Evolutionary conservation across 352 stramenopile species (phyloP).

Genomic region (Blastocystis sp.): DNA sequence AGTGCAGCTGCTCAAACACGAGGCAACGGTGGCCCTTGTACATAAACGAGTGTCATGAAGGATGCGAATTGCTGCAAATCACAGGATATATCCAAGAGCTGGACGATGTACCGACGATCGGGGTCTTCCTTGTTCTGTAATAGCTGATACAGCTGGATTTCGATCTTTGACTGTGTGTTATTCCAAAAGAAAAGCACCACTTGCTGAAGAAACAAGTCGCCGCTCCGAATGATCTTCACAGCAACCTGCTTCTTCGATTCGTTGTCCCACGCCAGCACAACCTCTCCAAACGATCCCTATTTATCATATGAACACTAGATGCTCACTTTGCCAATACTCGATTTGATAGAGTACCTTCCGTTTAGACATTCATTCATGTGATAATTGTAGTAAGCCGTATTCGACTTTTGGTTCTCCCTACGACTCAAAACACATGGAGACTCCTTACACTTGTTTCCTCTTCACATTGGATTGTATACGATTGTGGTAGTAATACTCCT

Average conservation of each 20-base stretch:
- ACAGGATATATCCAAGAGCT: slow-evolving; percentile 56
- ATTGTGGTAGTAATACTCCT: slow-evolving; percentile 61
- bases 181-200: neutral
- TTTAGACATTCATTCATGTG: slow-evolving; percentile 34
- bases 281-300: slow-evolving; percentile 80
- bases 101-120: slow-evolving; percentile 79
- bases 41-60: slow-evolving; percentile 78
- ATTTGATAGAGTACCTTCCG: slow-evolving; percentile 40
- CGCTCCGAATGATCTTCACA: slow-evolving; percentile 83
- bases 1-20: slow-evolving; percentile 79
- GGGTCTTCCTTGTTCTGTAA: slow-evolving; percentile 75
- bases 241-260: slow-evolving; percentile 77
- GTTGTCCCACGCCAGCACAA: slow-evolving; percentile 79
- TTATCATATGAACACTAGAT: slow-evolving; percentile 69
- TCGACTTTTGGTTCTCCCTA: slow-evolving; percentile 28
- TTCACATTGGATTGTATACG: slow-evolving; percentile 60
- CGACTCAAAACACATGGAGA: neutral
- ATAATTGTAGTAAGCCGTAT: slow-evolving; percentile 43
- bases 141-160: slow-evolving; percentile 79
- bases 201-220: slow-evolving; percentile 78
- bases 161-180: slow-evolving; percentile 73
- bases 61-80: slow-evolving; percentile 73
- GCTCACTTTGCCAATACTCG: slow-evolving; percentile 58
- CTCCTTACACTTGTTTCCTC: slow-evolving; percentile 40
- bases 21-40: slow-evolving; percentile 82